phyloP scores from a whole-genome alignment of 176 grass and related monocot species.

The Musa beccarii region DNA sequence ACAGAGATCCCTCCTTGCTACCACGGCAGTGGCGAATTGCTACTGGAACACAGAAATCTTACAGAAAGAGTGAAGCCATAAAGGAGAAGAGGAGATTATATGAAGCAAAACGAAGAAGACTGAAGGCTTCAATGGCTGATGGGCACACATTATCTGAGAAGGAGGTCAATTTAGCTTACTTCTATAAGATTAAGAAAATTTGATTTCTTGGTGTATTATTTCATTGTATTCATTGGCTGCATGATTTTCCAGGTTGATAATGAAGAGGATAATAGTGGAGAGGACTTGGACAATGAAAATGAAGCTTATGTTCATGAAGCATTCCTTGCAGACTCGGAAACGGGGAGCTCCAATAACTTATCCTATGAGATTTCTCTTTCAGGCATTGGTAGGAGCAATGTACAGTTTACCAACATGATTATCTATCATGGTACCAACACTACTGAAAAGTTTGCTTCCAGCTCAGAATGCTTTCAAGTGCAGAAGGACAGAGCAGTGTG shows the following conservation, averaged over 20 bases:
- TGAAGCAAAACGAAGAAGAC: slow-evolving; percentile 65
- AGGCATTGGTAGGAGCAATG: slow-evolving; percentile 18
- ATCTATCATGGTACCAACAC: slow-evolving; percentile 19
- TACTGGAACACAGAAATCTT: slow-evolving; percentile 65
- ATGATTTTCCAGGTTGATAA: slow-evolving; percentile 36
- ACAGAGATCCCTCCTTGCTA: slow-evolving; percentile 72
- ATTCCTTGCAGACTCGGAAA: slow-evolving; percentile 68
- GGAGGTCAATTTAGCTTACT: slow-evolving; percentile 46
- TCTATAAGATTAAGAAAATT: not conserved
- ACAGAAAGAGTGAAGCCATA: slow-evolving; percentile 60
- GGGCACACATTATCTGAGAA: slow-evolving; percentile 20
- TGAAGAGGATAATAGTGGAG: slow-evolving; percentile 33
- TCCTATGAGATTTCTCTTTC: slow-evolving; percentile 29
- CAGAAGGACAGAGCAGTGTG: slow-evolving; percentile 23
- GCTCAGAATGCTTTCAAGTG: slow-evolving; percentile 23
- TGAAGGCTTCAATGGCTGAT: slow-evolving; percentile 47
- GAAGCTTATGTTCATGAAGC: slow-evolving; percentile 96
- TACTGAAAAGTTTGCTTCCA: slow-evolving; percentile 27
- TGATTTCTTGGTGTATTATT: not conserved
- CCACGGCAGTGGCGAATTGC: slow-evolving; percentile 81
- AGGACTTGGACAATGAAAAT: slow-evolving; percentile 39
- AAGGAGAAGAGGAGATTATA: slow-evolving; percentile 64
- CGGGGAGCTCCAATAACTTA: slow-evolving; percentile 23
- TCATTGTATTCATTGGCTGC: slow-evolving; percentile 9
- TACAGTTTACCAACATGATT: slow-evolving; percentile 10